phyloP scores from a whole-genome alignment of 768 basidiomycete species.

The Lactifluus rugatus region DNA sequence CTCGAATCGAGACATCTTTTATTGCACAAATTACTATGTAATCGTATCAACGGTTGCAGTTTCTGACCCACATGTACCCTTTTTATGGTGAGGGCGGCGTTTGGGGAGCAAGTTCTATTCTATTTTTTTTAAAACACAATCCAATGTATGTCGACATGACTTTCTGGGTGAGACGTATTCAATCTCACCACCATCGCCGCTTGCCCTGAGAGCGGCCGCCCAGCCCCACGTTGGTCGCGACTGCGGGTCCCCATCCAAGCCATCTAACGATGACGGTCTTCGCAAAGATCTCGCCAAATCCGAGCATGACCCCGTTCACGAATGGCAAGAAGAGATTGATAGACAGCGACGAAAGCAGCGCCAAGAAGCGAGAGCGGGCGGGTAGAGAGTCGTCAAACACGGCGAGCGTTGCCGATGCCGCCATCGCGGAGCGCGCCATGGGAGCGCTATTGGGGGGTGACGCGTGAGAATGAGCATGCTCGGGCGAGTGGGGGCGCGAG shows the following conservation, averaged over 20 bases:
- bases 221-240: slow-evolving; percentile 22
- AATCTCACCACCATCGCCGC: neutral
- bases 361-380: slow-evolving; percentile 54
- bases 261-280: slow-evolving; percentile 57
- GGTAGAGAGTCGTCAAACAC: slow-evolving; percentile 64
- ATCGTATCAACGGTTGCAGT: neutral
- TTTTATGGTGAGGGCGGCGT: neutral
- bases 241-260: slow-evolving; percentile 34
- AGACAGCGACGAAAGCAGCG: slow-evolving; percentile 62
- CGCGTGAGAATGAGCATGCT: slow-evolving; percentile 21
- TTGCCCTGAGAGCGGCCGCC: neutral
- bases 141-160: neutral
- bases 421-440: neutral
- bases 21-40: neutral
- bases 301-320: slow-evolving; percentile 91
- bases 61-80: neutral
- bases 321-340: slow-evolving; percentile 84
- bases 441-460: slow-evolving; percentile 14
- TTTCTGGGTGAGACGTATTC: neutral
- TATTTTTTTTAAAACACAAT: slow-evolving; percentile 3
- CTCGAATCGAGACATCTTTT: neutral
- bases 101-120: slow-evolving; percentile 1
- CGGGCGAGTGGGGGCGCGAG: slow-evolving; percentile 38
- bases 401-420: slow-evolving; percentile 45
- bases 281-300: slow-evolving; percentile 92